Conservation (phyloP, 2,329 filamentous ascomycete species). For the Ophiocordyceps camponoti-rufipedis region DNA sequence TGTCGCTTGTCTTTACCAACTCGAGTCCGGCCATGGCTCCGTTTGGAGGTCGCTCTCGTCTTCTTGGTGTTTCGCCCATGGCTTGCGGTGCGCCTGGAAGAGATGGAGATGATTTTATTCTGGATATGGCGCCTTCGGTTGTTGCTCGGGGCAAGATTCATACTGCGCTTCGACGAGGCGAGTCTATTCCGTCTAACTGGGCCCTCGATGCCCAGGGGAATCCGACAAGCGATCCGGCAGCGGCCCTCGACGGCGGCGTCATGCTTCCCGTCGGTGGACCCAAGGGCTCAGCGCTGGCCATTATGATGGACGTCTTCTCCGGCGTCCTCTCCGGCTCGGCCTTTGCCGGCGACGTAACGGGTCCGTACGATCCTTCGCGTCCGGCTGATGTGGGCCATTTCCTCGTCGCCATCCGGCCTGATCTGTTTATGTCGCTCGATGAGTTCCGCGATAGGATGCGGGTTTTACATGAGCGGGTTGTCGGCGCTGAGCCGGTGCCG, state of each 20-base stretch:
- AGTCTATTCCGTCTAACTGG: slow-evolving; percentile 57
- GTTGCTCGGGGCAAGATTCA: slow-evolving; percentile 57
- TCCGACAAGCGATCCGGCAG: slow-evolving; percentile 51
- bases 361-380: slow-evolving; percentile 54
- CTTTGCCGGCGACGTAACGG: slow-evolving; percentile 60
- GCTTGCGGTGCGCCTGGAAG: slow-evolving; percentile 61
- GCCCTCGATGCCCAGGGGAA: slow-evolving; percentile 53
- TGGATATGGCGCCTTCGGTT: slow-evolving; percentile 58
- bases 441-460: slow-evolving; percentile 49
- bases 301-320: slow-evolving; percentile 86
- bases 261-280: slow-evolving; percentile 79
- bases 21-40: slow-evolving; percentile 54
- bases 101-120: slow-evolving; percentile 41
- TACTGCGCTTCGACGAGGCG: slow-evolving; percentile 47
- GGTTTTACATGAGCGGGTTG: slow-evolving; percentile 33
- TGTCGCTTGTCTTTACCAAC: slow-evolving; percentile 54
- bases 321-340: slow-evolving; percentile 61
- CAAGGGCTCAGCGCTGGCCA: slow-evolving; percentile 56
- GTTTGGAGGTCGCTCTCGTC: slow-evolving; percentile 48
- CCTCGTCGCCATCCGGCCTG: slow-evolving; percentile 52
- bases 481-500: slow-evolving; percentile 32
- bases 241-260: slow-evolving; percentile 56
- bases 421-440: slow-evolving; percentile 52
- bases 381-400: slow-evolving; percentile 60
- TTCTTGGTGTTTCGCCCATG: slow-evolving; percentile 58